These are phyloP conservation scores for Phytophthora capsici DNA, from an alignment of 352 stramenopile genomes.

Conservation along the genomic window DNA sequence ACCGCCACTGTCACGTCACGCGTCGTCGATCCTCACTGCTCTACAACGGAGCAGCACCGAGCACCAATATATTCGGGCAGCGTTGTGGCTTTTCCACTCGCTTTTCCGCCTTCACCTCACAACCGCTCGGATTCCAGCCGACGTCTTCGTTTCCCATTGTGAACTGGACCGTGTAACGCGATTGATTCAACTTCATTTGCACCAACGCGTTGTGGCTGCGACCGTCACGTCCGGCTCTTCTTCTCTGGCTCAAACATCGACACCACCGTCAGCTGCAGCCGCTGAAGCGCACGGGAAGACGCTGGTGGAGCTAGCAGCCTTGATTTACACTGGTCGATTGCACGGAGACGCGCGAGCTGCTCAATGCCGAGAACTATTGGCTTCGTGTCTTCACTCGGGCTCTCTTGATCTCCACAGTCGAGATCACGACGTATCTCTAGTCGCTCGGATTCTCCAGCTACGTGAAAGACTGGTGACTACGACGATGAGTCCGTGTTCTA, in stretches of 20 bases:
- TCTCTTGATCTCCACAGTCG: slow-evolving; percentile 20
- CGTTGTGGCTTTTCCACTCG: slow-evolving; percentile 61
- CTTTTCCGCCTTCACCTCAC: slow-evolving; percentile 46
- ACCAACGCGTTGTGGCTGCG: slow-evolving; percentile 33
- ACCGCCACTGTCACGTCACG: slow-evolving; percentile 25
- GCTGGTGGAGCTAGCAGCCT: slow-evolving; percentile 32
- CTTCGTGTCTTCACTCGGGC: slow-evolving; percentile 40
- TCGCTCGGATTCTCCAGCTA: slow-evolving; percentile 23
- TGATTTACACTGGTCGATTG: slow-evolving; percentile 46
- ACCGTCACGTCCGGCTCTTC: slow-evolving; percentile 20
- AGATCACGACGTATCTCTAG: slow-evolving; percentile 23
- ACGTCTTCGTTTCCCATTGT: slow-evolving; percentile 52
- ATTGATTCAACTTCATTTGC: slow-evolving; percentile 39
- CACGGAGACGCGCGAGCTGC: slow-evolving; percentile 16
- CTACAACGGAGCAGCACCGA: slow-evolving; percentile 21
- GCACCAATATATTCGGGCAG: slow-evolving; percentile 22
- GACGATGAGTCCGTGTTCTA: slow-evolving; percentile 6
- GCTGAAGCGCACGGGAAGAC: slow-evolving; percentile 24
- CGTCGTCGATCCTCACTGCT: slow-evolving; percentile 28
- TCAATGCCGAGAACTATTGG: slow-evolving; percentile 47
- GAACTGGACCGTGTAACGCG: slow-evolving; percentile 43
- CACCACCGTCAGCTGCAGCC: slow-evolving; percentile 14
- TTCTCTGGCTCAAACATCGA: slow-evolving; percentile 11
- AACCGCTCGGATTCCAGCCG: slow-evolving; percentile 18
- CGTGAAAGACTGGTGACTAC: slow-evolving; percentile 35